phyloP scores from a whole-genome alignment of 2,329 filamentous ascomycete species.

The Cephalotrichum gorgonifer region DNA sequence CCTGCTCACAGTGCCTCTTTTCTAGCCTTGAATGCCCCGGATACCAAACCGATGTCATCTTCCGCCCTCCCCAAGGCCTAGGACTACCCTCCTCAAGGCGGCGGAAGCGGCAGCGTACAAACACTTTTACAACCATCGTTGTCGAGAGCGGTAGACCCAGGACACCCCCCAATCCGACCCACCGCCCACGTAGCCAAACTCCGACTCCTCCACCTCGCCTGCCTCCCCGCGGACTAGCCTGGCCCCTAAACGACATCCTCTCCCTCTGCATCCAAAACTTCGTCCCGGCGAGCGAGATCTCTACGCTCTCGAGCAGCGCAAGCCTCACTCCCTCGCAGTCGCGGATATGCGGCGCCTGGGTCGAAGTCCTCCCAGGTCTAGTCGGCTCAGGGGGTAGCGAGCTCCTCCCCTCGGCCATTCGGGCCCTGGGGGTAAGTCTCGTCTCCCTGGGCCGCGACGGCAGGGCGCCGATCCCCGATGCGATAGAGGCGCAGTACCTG shows the following conservation, averaged over 20 bases:
- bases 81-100: not conserved
- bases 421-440: constrained; percentile 21
- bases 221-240: not conserved
- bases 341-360: constrained; percentile 28
- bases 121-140: too few relatives aligned
- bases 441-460: constrained; percentile 11
- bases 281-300: constrained; percentile 6
- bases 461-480: constrained; percentile 13
- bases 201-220: not conserved
- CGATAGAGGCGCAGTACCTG: constrained; percentile 16
- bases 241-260: constrained; percentile 13
- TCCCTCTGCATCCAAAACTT: constrained; percentile 14
- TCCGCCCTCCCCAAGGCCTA: not conserved
- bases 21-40: not conserved
- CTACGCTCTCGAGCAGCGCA: not conserved
- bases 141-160: too few relatives aligned
- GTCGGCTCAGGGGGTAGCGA: constrained; percentile 6
- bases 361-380: constrained; percentile 23
- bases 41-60: not conserved
- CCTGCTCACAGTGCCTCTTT: not conserved
- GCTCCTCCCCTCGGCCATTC: constrained; percentile 18
- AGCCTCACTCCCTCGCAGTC: constrained; percentile 18
- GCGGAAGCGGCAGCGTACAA: not conserved
- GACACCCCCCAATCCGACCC: too few relatives aligned
- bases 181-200: too few relatives aligned